Base-by-base conservation (phyloP, 2,329 filamentous ascomycete genomes). In the Colletotrichum cordylinicola region DNA sequence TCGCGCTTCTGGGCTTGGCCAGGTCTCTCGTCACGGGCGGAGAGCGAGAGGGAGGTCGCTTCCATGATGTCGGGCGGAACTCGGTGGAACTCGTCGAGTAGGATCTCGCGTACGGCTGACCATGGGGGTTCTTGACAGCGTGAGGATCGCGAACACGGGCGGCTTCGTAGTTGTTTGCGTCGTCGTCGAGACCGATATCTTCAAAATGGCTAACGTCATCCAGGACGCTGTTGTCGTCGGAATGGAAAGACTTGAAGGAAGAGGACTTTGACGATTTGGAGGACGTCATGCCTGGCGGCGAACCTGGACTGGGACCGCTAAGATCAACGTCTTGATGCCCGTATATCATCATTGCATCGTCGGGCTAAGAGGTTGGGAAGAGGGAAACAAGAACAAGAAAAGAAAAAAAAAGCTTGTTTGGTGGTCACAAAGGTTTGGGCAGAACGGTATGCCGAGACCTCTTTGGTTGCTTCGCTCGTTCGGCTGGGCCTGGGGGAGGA, bases 261-360 rank as follows among this genome's bases (percentile, higher is more conserved):
- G 95, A 98, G 33, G 95, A 96, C 85, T 97, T 98, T 78, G 95
- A 98, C 77, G 95, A 97, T 85, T 96, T 98, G 76, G 95, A 98
- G 79, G 88, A 86, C 65, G 94, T 95, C 86, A 98, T 92, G 81
- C 95, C 94, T 77, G 94, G 94, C 74, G 94, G 94, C 78, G 94
- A 95, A 65, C 74, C 73, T 64, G 73, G 74, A 69, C 70, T 74
- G 65, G 74, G 70, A 74, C 74, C 74, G 21, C 62, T 39, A 15
- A 76, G 74, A 74, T 76, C 74, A 65, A 76, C 64, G 70, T 76
- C 74, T 74, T 76, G 74, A 37, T 76, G 74, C 74, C 74, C 74
- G 70, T 76, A 76, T 76, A 76, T 76, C 74, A 76, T 76, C 74
- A 76, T 76, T 66, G 74, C 74, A 76, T 76, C 65, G 74, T 73